Base-by-base conservation (phyloP, 2,329 filamentous ascomycete species). In the Xylariaceae sp. region DNA sequence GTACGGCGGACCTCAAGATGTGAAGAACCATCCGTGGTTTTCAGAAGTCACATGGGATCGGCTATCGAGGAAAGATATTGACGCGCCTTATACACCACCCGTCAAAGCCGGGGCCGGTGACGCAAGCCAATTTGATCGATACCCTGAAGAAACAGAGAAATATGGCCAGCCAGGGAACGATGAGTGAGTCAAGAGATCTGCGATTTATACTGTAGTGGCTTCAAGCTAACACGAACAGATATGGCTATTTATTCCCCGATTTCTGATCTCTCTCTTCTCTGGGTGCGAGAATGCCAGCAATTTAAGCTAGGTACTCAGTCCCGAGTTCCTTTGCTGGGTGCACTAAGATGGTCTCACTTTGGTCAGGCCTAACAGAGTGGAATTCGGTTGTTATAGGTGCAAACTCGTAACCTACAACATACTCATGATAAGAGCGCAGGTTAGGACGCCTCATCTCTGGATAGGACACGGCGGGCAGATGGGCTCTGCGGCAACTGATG, bases 11-110 rank as follows among this genome's bases (percentile, higher is more conserved):
- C 86, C 91, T 33, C 85, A 89, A 66, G 94, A 97, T 70, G 92
- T 99, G 62, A 97, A 97, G 83, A 89, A 86, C 64, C 94, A 99
- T 69, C 82, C 89, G 1, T 99, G 94, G 94, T 99, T 99, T 69
- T 83, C 90, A 6, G 94, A 99, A 75, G 94, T 99, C 45, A 97
- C 94, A 2, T 99, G 94, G 94, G 94, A 99, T 68, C 82, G 94
- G 59, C 77, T 99, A 64, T 87, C 89, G 30, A 89, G 92, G 72
- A 97, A 97, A 75, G 94, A 99, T 67, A 99, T 99, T 57, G 94
- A 99, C 74, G 94, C 94, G 30, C 94, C 94, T 4, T 99, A 99
- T 71, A 94, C 96, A 50, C 94, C 94, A 13, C 94, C 94, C 0
- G 93, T 99, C 57, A 89, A 94, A 71, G 92, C 91, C 35, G 94